phyloP scores from a whole-genome alignment of 345 rosid genomes.

The Brassica nigra region DNA sequence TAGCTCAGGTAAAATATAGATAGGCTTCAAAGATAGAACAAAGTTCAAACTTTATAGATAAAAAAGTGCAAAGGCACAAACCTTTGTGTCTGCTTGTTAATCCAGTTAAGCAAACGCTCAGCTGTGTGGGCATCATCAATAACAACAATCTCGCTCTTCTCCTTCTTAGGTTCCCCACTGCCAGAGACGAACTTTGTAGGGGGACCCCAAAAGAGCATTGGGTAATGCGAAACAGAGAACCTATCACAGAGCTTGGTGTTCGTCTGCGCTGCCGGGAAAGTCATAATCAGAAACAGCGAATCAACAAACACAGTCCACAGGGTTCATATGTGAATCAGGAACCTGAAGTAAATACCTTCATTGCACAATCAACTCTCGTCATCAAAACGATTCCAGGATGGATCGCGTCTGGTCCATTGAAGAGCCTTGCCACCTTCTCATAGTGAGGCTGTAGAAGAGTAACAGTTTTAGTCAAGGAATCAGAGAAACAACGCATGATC shows the following conservation, averaged over 20 bases:
- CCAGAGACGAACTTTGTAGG: constrained; percentile 68
- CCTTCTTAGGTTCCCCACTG: constrained; percentile 60
- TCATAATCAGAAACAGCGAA: constrained; percentile 26
- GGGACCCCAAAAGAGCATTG: constrained; percentile 92
- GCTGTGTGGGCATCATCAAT: constrained; percentile 85
- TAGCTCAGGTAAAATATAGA: constrained; percentile 1
- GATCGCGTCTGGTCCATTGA: constrained; percentile 89
- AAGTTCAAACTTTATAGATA: not conserved
- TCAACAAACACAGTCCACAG: constrained; percentile 9
- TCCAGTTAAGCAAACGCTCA: constrained; percentile 85
- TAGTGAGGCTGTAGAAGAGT: constrained; percentile 74
- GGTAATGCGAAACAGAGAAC: constrained; percentile 81
- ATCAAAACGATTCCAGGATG: constrained; percentile 89
- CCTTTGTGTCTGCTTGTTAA: constrained; percentile 88
- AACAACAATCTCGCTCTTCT: constrained; percentile 53
- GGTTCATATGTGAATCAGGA: not conserved
- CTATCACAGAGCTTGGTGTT: constrained; percentile 84
- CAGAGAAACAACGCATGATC: not conserved
- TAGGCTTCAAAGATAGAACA: not conserved
- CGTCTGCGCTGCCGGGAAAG: constrained; percentile 84
- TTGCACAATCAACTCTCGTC: constrained; percentile 94
- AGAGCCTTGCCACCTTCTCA: constrained; percentile 94
- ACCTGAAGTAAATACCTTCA: constrained; percentile 54
- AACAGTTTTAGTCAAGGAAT: constrained; percentile 28
- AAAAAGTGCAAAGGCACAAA: constrained; percentile 38